These are phyloP conservation scores for Oryza officinalis DNA, from an alignment of 176 grass and related monocot genomes.

Conservation along the genomic window DNA sequence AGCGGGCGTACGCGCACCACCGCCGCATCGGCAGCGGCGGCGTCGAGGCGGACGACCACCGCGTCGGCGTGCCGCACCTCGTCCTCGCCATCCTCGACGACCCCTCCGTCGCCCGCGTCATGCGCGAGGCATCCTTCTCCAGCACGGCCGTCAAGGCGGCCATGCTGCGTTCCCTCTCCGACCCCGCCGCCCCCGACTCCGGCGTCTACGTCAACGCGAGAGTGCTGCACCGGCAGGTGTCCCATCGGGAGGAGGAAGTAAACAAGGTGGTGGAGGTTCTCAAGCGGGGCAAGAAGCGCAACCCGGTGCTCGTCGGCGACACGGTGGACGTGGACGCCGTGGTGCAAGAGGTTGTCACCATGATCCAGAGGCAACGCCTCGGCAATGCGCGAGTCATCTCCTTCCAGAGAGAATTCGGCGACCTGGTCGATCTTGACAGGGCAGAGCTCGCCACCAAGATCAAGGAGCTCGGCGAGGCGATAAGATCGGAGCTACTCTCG, in stretches of 20 bases:
- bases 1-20: constrained; percentile 88
- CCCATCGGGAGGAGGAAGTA: constrained; percentile 53
- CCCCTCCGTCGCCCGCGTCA: constrained; percentile 90
- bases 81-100: constrained; percentile 84
- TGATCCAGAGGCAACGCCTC: constrained; percentile 55
- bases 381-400: constrained; percentile 55
- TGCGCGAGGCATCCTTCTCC: constrained; percentile 91
- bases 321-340: constrained; percentile 58
- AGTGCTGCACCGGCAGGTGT: constrained; percentile 40
- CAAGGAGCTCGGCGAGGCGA: constrained; percentile 50
- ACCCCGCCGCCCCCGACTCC: constrained; percentile 25
- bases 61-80: constrained; percentile 74
- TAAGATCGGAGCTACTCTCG: constrained; percentile 36
- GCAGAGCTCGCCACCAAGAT: constrained; percentile 44
- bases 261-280: constrained; percentile 65
- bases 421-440: constrained; percentile 43
- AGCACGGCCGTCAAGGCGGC: constrained; percentile 56
- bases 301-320: constrained; percentile 83
- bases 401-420: constrained; percentile 37
- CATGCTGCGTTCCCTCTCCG: constrained; percentile 50
- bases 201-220: constrained; percentile 44
- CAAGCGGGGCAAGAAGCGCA: constrained; percentile 52
- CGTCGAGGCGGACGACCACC: constrained; percentile 52
- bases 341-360: constrained; percentile 53
- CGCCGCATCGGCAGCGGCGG: constrained; percentile 53